These are phyloP conservation scores for Ganoderma lingzhi DNA, from an alignment of 1,284 basidiomycete genomes.

Conservation along the genomic window DNA sequence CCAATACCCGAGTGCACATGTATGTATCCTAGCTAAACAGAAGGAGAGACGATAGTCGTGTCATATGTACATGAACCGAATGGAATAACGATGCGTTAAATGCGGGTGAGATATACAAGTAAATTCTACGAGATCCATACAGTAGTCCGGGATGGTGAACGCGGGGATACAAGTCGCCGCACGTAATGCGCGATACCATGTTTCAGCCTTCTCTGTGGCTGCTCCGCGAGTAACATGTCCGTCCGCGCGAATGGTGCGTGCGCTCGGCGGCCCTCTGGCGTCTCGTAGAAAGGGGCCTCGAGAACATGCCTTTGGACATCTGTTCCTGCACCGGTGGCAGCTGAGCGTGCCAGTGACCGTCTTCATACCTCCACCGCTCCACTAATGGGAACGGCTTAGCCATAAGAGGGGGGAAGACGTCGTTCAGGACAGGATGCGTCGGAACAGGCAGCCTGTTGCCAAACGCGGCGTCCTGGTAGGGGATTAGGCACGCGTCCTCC, in stretches of 20 bases:
- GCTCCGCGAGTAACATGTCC: constrained; percentile 26
- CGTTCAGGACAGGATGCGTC: constrained; percentile 56
- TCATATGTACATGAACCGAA: constrained; percentile 12
- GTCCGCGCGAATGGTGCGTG: constrained; percentile 24
- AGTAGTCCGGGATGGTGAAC: neutral
- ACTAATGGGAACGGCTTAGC: constrained; percentile 41
- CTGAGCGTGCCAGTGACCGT: constrained; percentile 62
- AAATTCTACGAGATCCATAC: neutral
- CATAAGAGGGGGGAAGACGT: constrained; percentile 52
- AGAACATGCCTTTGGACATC: constrained; percentile 50
- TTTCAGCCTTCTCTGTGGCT: constrained; percentile 29
- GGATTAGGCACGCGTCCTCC: constrained; percentile 54
- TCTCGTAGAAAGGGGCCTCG: constrained; percentile 40
- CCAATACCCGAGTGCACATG: constrained; percentile 8
- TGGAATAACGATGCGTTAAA: constrained; percentile 14
- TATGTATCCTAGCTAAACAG: constrained; percentile 6
- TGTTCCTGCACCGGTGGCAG: constrained; percentile 58
- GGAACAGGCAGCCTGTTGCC: constrained; percentile 61
- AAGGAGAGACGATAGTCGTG: neutral
- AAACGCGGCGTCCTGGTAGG: constrained; percentile 62
- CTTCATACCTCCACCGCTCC: constrained; percentile 55
- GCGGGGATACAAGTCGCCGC: constrained; percentile 9
- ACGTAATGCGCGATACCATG: neutral
- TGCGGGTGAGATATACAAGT: neutral
- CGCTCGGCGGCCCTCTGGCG: constrained; percentile 33